A percentile compares a stretch with the other conserved stretches of the same genome.
These are phyloP conservation scores for Trypanosoma rangeli DNA, from an alignment of 208 protist genomes.

Conservation along the genomic window DNA sequence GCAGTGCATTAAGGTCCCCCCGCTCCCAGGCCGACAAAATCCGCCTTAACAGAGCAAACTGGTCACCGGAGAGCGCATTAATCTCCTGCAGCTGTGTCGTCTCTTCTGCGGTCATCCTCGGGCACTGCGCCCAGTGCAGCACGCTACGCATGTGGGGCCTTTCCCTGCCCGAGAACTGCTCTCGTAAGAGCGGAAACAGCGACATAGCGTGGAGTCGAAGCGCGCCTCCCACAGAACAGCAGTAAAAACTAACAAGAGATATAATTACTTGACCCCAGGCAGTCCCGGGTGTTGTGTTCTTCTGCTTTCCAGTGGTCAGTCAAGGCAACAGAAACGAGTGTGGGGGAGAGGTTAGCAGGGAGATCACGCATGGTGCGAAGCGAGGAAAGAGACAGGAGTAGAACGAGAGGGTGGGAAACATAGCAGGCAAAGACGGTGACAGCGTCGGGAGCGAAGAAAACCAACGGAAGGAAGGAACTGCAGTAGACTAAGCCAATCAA, in stretches of 20 bases:
- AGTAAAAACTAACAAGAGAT: conserved; percentile 6
- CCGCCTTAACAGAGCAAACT: conserved; percentile 17
- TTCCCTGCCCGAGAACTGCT: conserved; percentile 13
- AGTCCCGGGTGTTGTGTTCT: not conserved
- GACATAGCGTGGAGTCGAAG: not conserved
- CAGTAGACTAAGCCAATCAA: conserved; percentile 6
- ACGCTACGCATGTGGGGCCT: not conserved
- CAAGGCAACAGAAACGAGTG: too few species aligned
- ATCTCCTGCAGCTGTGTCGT: conserved; percentile 2
- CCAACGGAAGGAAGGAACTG: not conserved
- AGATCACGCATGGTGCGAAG: not conserved
- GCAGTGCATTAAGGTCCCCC: conserved; percentile 19
- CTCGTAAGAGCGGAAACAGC: conserved; percentile 19
- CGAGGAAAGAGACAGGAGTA: not conserved
- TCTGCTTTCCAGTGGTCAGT: not conserved
- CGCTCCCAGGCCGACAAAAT: conserved; percentile 22
- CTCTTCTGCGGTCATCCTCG: not conserved
- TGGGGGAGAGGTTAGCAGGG: too few species aligned
- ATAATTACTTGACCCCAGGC: not conserved
- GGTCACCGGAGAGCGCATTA: conserved; percentile 15
- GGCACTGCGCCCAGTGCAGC: conserved; percentile 20
- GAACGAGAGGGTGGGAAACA: not conserved
- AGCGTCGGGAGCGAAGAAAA: not conserved
- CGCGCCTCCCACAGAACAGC: not conserved
- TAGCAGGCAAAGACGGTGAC: conserved; percentile 11